Conservation (phyloP, 2,329 filamentous ascomycete genomes). For the Tolypocladium inflatum region DNA sequence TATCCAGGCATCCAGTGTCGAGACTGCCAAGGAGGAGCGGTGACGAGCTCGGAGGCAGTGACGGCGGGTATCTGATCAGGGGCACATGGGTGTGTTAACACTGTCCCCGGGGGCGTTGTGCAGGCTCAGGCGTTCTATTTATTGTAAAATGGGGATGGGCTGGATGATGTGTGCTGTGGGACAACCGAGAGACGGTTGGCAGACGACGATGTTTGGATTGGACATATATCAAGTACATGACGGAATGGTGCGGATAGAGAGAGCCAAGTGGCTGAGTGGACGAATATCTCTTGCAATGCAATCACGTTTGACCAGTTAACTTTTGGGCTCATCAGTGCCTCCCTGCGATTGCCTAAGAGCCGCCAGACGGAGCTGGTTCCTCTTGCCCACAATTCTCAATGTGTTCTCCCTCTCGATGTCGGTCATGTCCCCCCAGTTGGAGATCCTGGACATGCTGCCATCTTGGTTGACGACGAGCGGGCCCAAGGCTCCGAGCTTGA, state of each 20-base stretch:
- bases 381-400: constrained; percentile 54
- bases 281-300: background rate
- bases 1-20: constrained; percentile 12
- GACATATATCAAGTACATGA: constrained; percentile 1
- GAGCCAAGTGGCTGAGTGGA: background rate
- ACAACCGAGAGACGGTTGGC: constrained; percentile 8
- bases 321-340: background rate
- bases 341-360: constrained; percentile 25
- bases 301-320: background rate
- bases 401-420: constrained; percentile 59
- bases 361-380: constrained; percentile 55
- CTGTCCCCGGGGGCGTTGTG: constrained; percentile 2
- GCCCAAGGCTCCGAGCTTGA: constrained; percentile 59
- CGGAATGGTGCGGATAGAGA: constrained; percentile 2
- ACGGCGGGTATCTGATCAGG: background rate
- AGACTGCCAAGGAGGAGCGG: constrained; percentile 11
- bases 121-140: constrained; percentile 2
- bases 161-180: constrained; percentile 6
- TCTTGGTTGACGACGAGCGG: constrained; percentile 67
- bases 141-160: background rate
- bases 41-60: constrained; percentile 4
- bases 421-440: constrained; percentile 66
- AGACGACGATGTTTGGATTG: constrained; percentile 2
- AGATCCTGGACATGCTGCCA: constrained; percentile 60
- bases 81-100: background rate